Evolutionary conservation across 2,329 filamentous ascomycete species (phyloP), one percentile per base, ranked within the genome.

Genomic region (Diaporthe vexans): DNA sequence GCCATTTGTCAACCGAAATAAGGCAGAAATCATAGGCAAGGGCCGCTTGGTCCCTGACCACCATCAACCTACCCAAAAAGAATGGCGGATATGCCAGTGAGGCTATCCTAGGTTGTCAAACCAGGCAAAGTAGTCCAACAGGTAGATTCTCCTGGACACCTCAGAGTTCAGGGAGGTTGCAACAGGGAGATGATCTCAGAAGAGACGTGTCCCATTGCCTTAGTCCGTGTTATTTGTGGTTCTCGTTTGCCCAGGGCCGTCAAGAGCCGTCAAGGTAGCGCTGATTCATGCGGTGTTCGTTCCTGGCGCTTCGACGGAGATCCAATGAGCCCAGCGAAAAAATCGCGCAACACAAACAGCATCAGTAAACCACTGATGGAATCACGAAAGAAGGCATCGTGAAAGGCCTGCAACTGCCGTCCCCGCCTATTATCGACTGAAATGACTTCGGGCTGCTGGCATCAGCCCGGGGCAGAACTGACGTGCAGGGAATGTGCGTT

Each of bases 401-500:
- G 33, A 29, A 54, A 68, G 33, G 15, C n/a, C 48, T 54, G 48
- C 9, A 29, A n/a, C 63, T 40, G 15, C 33, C 21, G 40, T n/a
- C 19, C 21, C 10, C 15, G 26, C 33, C 48, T 10, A 54, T 24
- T 37, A 19, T 40, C 15, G 13, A 54, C 19, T 54, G 21, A 4
- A 52, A 40, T 54, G 63, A 35, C 33, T 40, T 68, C n/a, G 33
- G 37, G 63, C n/a, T 71, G 57, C 65, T 37, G 37, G 29, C 69
- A 61, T 40, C 68, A 19, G 56, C 58, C 13, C 33, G 24, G 29
- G 46, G 48, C 63, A 65, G 61, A 72, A 33, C 72, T 71, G 43
- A 33, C 33, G 67, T 15, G 58, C 15, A 24, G 26, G 51, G 19
- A 35, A 40, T 52, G 46, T 40, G 46, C 26, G 43, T n/a, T 52